A percentile compares a stretch with the other conserved stretches of the same genome.
phyloP scores from a whole-genome alignment of 2,329 filamentous ascomycete species.

The Aureobasidium sp. region DNA sequence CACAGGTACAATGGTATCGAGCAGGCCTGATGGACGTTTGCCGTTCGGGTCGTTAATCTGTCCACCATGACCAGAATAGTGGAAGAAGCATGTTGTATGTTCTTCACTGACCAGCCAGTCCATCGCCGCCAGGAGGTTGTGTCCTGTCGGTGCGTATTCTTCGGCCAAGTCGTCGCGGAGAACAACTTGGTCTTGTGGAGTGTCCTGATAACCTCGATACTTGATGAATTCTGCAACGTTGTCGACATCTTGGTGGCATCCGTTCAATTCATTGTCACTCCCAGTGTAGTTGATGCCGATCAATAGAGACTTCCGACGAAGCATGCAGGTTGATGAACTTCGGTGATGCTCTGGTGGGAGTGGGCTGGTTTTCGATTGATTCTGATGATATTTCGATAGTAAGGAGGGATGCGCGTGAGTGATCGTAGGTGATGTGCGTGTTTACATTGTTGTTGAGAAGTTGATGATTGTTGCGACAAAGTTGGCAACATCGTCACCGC shows the following conservation, averaged over 20 bases:
- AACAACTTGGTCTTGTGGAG: constrained; percentile 36
- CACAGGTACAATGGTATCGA: constrained; percentile 11
- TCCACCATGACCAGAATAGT: constrained; percentile 53
- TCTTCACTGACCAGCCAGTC: constrained; percentile 50
- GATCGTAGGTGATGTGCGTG: neutral
- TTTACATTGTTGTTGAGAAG: neutral
- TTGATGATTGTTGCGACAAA: neutral
- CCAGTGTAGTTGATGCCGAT: constrained; percentile 47
- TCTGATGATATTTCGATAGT: neutral
- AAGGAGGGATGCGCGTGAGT: neutral
- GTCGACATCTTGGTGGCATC: constrained; percentile 43
- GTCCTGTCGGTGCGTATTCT: constrained; percentile 27
- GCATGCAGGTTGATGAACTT: neutral
- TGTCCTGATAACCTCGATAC: constrained; percentile 36
- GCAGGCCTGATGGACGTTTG: constrained; percentile 23
- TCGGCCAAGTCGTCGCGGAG: constrained; percentile 33
- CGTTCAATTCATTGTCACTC: constrained; percentile 36
- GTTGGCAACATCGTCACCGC: neutral
- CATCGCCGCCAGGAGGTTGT: constrained; percentile 42
- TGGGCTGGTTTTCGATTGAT: neutral
- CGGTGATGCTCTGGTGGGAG: neutral
- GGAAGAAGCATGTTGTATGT: constrained; percentile 46
- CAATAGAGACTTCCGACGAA: constrained; percentile 40
- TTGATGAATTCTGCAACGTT: constrained; percentile 41
- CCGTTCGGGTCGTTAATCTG: constrained; percentile 39